Evolutionary conservation across 352 stramenopile species (phyloP), one percentile per base, ranked within the genome.

Genomic region (Saprolegnia parasitica): DNA sequence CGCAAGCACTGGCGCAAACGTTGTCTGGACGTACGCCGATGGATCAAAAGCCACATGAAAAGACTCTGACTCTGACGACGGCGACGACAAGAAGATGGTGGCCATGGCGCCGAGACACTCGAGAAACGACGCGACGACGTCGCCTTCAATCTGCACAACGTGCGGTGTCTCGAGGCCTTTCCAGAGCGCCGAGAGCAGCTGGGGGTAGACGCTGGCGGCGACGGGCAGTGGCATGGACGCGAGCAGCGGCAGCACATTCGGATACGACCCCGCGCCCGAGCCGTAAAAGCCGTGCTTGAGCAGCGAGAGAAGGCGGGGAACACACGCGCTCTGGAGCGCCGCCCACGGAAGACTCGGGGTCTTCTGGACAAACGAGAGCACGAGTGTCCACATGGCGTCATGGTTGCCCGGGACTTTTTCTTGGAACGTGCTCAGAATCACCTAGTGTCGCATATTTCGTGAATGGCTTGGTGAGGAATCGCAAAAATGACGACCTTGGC

Each of bases 251-350:
- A 95, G 61, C 29, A 95, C 56, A 3, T 79, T 87, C 0, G 82
- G 81, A 40, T 91, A 90, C 23, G 84, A 93, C 0, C 76, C 77
- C 18, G 72, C 71, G n/a, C 81, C 79, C 11, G 85, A 91, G 20
- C 87, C 87, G 56, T 88, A 84, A 56, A 92, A 93, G 8, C 84
- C 87, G 63, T 92, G 84, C 40, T 86, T 76, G 9, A 92, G 81
- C 49, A 90, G 81, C 8, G 87, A 75, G 72, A 91, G 88, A 0
- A 92, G 60, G 5, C 81, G 80, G 0, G 87, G 87, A 29, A 84
- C 79, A 26, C 91, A 77, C 20, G 81, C 82, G 70, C 74, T 87
- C 5, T 76, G 77, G 3, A 82, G 73, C 8, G 67, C 39, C 8
- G 75, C 72, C 6, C 72, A 72, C 81, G 81, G 90, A 4, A 90